These are phyloP conservation scores for Pestalotiopsis sp. DNA, from an alignment of 2,329 filamentous ascomycete genomes.

Conservation along the genomic window DNA sequence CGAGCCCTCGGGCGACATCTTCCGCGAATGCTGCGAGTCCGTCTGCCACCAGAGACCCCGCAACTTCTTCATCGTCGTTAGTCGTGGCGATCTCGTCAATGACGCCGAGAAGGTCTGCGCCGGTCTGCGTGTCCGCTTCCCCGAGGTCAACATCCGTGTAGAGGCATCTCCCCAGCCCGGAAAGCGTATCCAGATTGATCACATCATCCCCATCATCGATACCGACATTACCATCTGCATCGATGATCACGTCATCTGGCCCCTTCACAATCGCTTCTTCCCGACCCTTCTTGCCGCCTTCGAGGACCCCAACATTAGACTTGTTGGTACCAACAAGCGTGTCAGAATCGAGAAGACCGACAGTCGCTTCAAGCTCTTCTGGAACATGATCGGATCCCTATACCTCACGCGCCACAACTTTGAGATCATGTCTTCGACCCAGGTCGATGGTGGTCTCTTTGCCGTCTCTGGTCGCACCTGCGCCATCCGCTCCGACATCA, in stretches of 20 bases:
- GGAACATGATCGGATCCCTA: constrained; percentile 59
- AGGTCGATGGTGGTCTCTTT: constrained; percentile 61
- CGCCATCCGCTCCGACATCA: constrained; percentile 51
- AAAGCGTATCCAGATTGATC: constrained; percentile 51
- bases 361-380: constrained; percentile 32
- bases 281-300: constrained; percentile 44
- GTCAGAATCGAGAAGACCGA: constrained; percentile 31
- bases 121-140: constrained; percentile 15
- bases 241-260: constrained; percentile 59
- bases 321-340: constrained; percentile 59
- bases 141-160: constrained; percentile 34
- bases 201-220: constrained; percentile 37
- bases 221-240: constrained; percentile 47
- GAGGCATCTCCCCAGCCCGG: constrained; percentile 36
- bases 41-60: constrained; percentile 41
- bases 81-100: constrained; percentile 24
- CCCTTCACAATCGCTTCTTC: constrained; percentile 38
- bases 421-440: constrained; percentile 57
- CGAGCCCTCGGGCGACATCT: constrained; percentile 41
- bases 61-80: constrained; percentile 46
- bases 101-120: constrained; percentile 20
- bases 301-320: constrained; percentile 48
- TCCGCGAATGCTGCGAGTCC: constrained; percentile 42
- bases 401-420: constrained; percentile 66
- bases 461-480: constrained; percentile 60